Evolutionary conservation across 805 yeast genomes (phyloP).

Genomic region (Ascoidea asiatica): DNA sequence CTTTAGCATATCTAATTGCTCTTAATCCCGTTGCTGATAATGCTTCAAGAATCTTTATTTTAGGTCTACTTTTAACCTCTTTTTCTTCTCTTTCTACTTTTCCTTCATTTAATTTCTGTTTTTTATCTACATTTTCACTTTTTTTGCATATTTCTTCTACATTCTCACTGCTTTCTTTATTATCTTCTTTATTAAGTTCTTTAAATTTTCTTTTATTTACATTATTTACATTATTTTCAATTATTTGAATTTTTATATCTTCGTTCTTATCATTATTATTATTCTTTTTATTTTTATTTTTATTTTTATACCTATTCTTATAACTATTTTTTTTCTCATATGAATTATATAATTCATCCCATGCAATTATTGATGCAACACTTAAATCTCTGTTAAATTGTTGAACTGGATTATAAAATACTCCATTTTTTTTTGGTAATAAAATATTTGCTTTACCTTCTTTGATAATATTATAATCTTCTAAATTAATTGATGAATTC

Average conservation of each 20-base stretch:
- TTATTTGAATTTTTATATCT: slow-evolving; percentile 11
- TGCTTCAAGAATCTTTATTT: slow-evolving; percentile 71
- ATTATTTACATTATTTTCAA: background rate
- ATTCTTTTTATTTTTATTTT: slow-evolving; percentile 18
- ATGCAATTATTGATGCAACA: slow-evolving; percentile 73
- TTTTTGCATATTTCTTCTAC: background rate
- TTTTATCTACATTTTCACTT: background rate
- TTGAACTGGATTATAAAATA: slow-evolving; percentile 92
- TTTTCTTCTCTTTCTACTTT: slow-evolving; percentile 2
- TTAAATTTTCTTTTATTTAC: slow-evolving; percentile 4
- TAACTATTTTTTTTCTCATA: slow-evolving; percentile 15
- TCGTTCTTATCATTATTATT: slow-evolving; percentile 8
- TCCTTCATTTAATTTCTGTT: slow-evolving; percentile 9
- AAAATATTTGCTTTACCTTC: slow-evolving; percentile 84
- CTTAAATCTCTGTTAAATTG: slow-evolving; percentile 92
- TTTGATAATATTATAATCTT: slow-evolving; percentile 25
- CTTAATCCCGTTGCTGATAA: slow-evolving; percentile 91
- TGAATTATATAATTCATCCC: slow-evolving; percentile 47
- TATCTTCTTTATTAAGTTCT: slow-evolving; percentile 3
- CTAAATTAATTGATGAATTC: slow-evolving; percentile 13
- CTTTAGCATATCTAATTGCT: slow-evolving; percentile 87
- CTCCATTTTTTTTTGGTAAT: slow-evolving; percentile 69
- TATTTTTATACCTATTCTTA: too few relatives aligned
- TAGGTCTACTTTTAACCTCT: slow-evolving; percentile 20
- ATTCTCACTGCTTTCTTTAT: slow-evolving; percentile 1